phyloP scores from a whole-genome alignment of 805 yeast species.

The Pichia cephalocereana region DNA sequence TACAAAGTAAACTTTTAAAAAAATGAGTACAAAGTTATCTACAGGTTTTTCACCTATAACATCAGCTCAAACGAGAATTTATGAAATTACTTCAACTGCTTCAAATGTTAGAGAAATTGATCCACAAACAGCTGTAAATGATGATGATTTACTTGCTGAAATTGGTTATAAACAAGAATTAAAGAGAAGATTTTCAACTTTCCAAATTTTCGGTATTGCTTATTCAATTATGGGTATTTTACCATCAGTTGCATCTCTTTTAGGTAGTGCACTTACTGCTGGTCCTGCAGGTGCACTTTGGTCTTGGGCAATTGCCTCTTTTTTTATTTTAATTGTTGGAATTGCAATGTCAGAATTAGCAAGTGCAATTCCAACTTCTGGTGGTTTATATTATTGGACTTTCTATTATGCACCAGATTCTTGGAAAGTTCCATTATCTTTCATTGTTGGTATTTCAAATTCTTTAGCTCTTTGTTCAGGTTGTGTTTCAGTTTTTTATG shows the following conservation, averaged over 20 bases:
- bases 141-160: conserved; percentile 34
- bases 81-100: conserved; percentile 12
- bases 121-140: conserved; percentile 20
- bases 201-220: conserved; percentile 53
- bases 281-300: conserved; percentile 62
- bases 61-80: conserved; percentile 8
- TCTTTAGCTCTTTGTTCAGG: conserved; percentile 56
- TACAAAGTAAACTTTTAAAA: too few species aligned
- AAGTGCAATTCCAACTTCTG: conserved; percentile 63
- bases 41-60: conserved; percentile 7
- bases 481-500: conserved; percentile 56
- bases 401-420: conserved; percentile 52
- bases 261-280: conserved; percentile 45
- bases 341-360: conserved; percentile 55
- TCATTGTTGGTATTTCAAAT: conserved; percentile 55
- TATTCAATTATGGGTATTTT: conserved; percentile 57
- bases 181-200: conserved; percentile 48
- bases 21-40: too few species aligned
- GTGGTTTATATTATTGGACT: conserved; percentile 64
- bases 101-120: conserved; percentile 23
- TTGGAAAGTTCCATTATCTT: conserved; percentile 42
- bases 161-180: conserved; percentile 60
- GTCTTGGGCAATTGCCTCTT: conserved; percentile 46
- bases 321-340: conserved; percentile 47
- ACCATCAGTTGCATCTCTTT: conserved; percentile 52